Evolutionary conservation across 164 flowering plant species (phyloP).

Genomic region (Annona squamosa): DNA sequence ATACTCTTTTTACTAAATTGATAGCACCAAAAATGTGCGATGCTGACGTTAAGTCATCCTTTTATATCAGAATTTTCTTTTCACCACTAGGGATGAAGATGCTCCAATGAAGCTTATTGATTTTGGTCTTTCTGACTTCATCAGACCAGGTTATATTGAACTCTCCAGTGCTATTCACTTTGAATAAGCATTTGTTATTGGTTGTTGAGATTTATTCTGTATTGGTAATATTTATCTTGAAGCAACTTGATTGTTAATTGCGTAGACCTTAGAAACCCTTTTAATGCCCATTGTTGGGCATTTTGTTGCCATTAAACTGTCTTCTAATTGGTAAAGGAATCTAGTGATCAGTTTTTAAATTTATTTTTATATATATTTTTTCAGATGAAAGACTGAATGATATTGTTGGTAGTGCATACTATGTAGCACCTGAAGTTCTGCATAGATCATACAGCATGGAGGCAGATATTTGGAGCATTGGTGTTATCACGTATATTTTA

Average conservation of each 20-base stretch:
- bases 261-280: not conserved
- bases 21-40: not conserved
- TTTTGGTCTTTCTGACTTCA: slow-evolving; percentile 96
- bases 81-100: slow-evolving; percentile 70
- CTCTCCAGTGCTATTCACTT: not conserved
- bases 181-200: not conserved
- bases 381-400: slow-evolving; percentile 95
- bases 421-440: slow-evolving; percentile 98
- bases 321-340: not conserved
- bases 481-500: slow-evolving; percentile 85
- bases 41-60: not conserved
- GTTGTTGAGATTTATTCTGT: not conserved
- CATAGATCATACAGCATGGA: slow-evolving; percentile 90
- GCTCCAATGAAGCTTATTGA: slow-evolving; percentile 95
- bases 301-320: not conserved
- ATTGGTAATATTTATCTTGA: not conserved
- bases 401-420: slow-evolving; percentile 98
- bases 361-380: slow-evolving; percentile 2
- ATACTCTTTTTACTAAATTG: not conserved
- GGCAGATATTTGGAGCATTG: slow-evolving; percentile 99
- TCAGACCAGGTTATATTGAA: slow-evolving; percentile 58
- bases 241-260: not conserved
- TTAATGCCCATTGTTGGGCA: not conserved
- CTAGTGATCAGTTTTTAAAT: not conserved
- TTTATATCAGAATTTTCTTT: slow-evolving; percentile 81